Conservation (phyloP, 805 yeast species). For the Myxozyma geophila region DNA sequence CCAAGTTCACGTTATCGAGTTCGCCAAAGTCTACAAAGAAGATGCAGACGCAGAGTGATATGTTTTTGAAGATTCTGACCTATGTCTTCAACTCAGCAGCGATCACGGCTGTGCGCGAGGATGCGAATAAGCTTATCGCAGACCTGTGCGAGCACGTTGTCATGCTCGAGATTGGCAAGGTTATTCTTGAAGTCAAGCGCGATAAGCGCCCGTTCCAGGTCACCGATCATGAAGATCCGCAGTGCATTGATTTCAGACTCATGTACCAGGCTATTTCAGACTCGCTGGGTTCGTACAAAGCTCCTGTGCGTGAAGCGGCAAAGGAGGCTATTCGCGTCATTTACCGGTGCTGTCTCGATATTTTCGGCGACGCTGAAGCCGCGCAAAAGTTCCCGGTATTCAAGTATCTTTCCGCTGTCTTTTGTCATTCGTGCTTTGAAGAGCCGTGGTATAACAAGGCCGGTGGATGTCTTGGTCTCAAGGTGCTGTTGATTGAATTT, state of each 20-base stretch:
- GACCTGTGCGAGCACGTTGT: constrained; percentile 80
- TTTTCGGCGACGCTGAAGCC: constrained; percentile 70
- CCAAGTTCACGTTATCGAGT: constrained; percentile 25
- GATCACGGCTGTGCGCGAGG: constrained; percentile 69
- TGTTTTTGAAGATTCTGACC: constrained; percentile 61
- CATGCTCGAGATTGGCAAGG: constrained; percentile 73
- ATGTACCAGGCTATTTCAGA: constrained; percentile 74
- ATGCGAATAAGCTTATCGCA: constrained; percentile 64
- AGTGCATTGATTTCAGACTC: constrained; percentile 68
- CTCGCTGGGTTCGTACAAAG: constrained; percentile 78
- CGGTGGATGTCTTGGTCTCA: constrained; percentile 87
- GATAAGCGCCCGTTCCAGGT: constrained; percentile 72
- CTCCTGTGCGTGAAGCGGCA: constrained; percentile 73
- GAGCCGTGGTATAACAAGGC: constrained; percentile 83
- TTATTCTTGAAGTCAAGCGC: constrained; percentile 61
- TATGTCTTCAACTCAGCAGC: constrained; percentile 68
- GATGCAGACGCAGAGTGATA: constrained; percentile 56
- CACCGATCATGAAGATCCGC: constrained; percentile 77
- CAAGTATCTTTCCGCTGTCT: constrained; percentile 74
- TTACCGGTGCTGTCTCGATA: constrained; percentile 60
- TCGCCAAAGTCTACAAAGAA: constrained; percentile 32
- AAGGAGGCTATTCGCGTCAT: constrained; percentile 65
- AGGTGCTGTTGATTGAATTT: constrained; percentile 70
- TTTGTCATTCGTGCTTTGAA: constrained; percentile 90
- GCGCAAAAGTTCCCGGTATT: constrained; percentile 76